These are phyloP conservation scores for Huntiella abstrusa DNA, from an alignment of 2,329 filamentous ascomycete species.

Conservation along the genomic window DNA sequence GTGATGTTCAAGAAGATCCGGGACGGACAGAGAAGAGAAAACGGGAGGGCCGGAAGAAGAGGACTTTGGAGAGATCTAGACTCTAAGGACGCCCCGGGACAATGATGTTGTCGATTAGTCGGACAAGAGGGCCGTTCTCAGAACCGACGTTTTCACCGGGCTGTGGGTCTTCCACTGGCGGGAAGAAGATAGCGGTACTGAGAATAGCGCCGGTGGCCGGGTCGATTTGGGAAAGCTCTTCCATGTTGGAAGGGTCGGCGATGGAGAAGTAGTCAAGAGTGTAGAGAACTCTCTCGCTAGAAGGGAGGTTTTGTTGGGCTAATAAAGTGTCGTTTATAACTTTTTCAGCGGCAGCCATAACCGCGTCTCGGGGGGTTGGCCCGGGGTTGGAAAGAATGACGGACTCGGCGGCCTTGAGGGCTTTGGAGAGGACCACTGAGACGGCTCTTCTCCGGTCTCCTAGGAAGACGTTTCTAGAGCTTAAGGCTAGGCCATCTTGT, in stretches of 20 bases:
- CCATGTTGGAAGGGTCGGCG: constrained; percentile 65
- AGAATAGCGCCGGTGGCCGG: constrained; percentile 55
- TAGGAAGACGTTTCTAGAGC: constrained; percentile 85
- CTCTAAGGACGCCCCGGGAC: constrained; percentile 25
- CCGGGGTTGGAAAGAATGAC: constrained; percentile 25
- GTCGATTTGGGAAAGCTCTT: constrained; percentile 58
- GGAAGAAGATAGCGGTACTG: constrained; percentile 81
- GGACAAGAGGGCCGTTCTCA: constrained; percentile 53
- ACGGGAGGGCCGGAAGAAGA: constrained; percentile 29
- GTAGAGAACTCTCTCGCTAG: constrained; percentile 46
- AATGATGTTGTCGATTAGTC: constrained; percentile 88
- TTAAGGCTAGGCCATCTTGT: constrained; percentile 67
- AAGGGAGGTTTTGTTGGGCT: constrained; percentile 42
- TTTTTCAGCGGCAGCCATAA: constrained; percentile 52
- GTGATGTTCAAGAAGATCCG: constrained; percentile 30
- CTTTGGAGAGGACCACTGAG: constrained; percentile 51
- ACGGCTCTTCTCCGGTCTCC: constrained; percentile 53
- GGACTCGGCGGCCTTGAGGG: constrained; percentile 51
- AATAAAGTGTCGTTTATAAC: constrained; percentile 35
- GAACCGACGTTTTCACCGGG: constrained; percentile 59
- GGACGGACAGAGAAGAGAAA: constrained; percentile 21
- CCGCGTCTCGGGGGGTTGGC: constrained; percentile 32
- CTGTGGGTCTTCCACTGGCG: constrained; percentile 52
- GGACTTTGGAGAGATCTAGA: constrained; percentile 24
- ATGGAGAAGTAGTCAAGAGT: constrained; percentile 88